Conservation (phyloP, 805 yeast species). For the Priceomyces fermenticarens region DNA sequence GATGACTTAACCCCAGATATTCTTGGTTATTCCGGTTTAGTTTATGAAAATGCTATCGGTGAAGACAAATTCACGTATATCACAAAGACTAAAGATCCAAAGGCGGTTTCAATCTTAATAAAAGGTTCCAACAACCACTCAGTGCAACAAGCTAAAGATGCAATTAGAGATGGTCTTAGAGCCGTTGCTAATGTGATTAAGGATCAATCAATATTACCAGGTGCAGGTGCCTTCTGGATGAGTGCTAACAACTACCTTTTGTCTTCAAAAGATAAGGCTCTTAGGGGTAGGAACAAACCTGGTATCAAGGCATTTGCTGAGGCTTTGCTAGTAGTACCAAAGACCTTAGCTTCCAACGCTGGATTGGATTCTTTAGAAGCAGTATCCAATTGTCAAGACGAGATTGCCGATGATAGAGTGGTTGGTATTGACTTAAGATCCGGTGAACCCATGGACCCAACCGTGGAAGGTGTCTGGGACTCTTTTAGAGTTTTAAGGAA, state of each 20-base stretch:
- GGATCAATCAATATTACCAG: constrained; percentile 86
- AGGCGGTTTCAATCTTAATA: constrained; percentile 85
- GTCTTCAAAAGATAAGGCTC: constrained; percentile 46
- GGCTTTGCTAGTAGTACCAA: constrained; percentile 86
- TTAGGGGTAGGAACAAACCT: constrained; percentile 82
- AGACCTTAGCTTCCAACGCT: constrained; percentile 86
- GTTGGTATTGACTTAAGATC: constrained; percentile 89
- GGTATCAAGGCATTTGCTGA: constrained; percentile 95
- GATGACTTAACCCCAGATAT: constrained; percentile 81
- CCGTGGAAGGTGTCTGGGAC: constrained; percentile 95
- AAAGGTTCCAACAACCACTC: constrained; percentile 91
- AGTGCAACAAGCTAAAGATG: constrained; percentile 90
- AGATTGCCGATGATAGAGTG: constrained; percentile 69
- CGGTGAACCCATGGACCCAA: constrained; percentile 96
- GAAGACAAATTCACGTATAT: constrained; percentile 97
- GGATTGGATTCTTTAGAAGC: constrained; percentile 93
- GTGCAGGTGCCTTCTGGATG: constrained; percentile 94
- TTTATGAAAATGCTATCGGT: constrained; percentile 89
- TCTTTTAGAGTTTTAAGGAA: constrained; percentile 91
- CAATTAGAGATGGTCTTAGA: constrained; percentile 94
- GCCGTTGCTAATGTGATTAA: constrained; percentile 89
- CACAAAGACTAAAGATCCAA: constrained; percentile 86
- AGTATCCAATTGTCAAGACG: constrained; percentile 85
- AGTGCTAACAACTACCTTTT: constrained; percentile 71
- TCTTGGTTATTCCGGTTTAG: constrained; percentile 86